These are phyloP conservation scores for Fusarium domesticum DNA, from an alignment of 2,329 filamentous ascomycete genomes.

Conservation along the genomic window DNA sequence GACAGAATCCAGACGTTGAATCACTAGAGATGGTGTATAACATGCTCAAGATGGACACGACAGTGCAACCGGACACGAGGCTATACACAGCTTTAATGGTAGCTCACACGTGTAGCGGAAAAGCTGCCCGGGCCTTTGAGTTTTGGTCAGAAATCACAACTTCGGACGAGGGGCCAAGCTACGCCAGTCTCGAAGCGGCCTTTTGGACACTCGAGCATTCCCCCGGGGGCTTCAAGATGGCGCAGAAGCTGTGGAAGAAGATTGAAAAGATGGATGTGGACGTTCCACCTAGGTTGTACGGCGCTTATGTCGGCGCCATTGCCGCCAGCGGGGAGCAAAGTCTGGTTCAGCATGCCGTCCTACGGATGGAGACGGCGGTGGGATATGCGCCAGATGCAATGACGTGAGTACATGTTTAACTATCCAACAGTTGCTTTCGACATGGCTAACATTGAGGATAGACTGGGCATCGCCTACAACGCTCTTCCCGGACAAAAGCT, in stretches of 20 bases:
- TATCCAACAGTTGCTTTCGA: no score
- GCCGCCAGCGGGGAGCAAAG: conserved; percentile 70
- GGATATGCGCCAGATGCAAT: conserved; percentile 65
- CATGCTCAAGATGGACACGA: conserved; percentile 89
- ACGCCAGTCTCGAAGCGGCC: conserved; percentile 74
- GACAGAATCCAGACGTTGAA: conserved; percentile 50
- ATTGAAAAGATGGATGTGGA: conserved; percentile 74
- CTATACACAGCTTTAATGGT: conserved; percentile 85
- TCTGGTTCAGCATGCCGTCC: conserved; percentile 63
- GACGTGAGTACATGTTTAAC: conserved; percentile 66
- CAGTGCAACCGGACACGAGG: conserved; percentile 70
- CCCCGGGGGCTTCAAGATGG: conserved; percentile 55
- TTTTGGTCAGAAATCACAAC: conserved; percentile 84
- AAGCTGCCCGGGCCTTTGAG: conserved; percentile 64
- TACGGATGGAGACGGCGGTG: conserved; percentile 63
- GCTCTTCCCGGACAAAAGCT: conserved; percentile 62
- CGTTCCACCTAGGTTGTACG: conserved; percentile 69
- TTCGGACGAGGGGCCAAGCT: conserved; percentile 81
- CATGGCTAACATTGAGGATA: conserved; percentile 32
- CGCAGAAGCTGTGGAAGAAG: conserved; percentile 68
- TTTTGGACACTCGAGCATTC: conserved; percentile 72
- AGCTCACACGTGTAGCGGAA: conserved; percentile 70
- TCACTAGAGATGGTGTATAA: conserved; percentile 78
- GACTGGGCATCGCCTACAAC: conserved; percentile 74
- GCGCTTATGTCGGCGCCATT: conserved; percentile 72